Conservation (phyloP, 2,329 filamentous ascomycete genomes). For the Fusarium dimerum region DNA sequence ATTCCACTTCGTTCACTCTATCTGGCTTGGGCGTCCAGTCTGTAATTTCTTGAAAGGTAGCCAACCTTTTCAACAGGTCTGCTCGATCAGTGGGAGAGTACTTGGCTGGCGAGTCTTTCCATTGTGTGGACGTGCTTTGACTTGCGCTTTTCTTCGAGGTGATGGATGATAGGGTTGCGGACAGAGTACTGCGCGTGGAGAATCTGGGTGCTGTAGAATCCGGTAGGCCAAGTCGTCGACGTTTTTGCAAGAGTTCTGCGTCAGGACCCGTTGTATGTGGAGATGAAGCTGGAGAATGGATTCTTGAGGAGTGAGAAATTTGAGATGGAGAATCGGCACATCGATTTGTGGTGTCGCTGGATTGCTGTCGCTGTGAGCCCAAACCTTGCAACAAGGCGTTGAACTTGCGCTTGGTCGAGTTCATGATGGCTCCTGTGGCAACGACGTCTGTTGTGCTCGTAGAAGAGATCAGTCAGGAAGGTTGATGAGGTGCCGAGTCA, state of each 20-base stretch:
- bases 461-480: neutral
- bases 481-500: neutral
- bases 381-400: constrained; percentile 71
- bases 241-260: constrained; percentile 51
- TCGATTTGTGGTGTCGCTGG: constrained; percentile 3
- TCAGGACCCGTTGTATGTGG: constrained; percentile 27
- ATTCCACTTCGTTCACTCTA: constrained; percentile 83
- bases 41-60: constrained; percentile 87
- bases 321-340: constrained; percentile 7
- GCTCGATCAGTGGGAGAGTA: constrained; percentile 87
- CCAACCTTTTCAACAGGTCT: constrained; percentile 77
- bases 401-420: constrained; percentile 82
- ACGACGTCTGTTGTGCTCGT: neutral
- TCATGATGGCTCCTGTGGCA: constrained; percentile 49
- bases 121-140: constrained; percentile 20
- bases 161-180: constrained; percentile 25
- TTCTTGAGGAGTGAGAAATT: constrained; percentile 13
- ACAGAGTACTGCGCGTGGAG: constrained; percentile 18
- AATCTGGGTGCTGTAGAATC: constrained; percentile 40
- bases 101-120: constrained; percentile 50
- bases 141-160: constrained; percentile 25
- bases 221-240: constrained; percentile 51
- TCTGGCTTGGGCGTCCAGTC: constrained; percentile 94
- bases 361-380: constrained; percentile 43
- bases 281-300: constrained; percentile 10